These are phyloP conservation scores for Coprinellus micaceus DNA, from an alignment of 768 basidiomycete species.

Conservation along the genomic window DNA sequence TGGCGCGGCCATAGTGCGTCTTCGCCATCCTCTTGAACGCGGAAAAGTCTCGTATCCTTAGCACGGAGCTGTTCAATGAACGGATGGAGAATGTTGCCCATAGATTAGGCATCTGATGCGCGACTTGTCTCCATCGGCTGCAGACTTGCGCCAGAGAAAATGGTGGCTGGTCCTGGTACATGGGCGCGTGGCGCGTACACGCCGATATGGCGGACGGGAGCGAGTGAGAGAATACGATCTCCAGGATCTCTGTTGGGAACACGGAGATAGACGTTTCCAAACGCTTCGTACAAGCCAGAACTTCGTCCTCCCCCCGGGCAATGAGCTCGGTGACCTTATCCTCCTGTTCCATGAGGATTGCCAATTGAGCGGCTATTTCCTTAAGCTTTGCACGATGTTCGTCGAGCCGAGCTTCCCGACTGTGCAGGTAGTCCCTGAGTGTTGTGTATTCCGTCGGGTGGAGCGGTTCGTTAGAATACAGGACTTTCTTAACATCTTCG, in stretches of 20 bases:
- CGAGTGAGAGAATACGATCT: constrained; percentile 1
- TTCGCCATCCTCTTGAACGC: constrained; percentile 2
- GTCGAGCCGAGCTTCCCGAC: background rate
- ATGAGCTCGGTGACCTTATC: background rate
- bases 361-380: background rate
- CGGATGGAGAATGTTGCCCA: constrained; percentile 6
- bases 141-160: background rate
- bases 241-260: constrained; percentile 5
- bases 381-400: background rate
- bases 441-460: too few relatives aligned
- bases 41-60: background rate
- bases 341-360: background rate
- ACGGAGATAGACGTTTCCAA: background rate
- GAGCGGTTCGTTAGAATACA: too few relatives aligned
- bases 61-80: background rate
- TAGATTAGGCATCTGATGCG: background rate
- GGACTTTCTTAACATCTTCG: too few relatives aligned
- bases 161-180: background rate
- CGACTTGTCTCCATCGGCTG: constrained; percentile 5
- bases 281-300: constrained; percentile 1
- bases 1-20: background rate
- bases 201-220: background rate
- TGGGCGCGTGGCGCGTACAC: background rate
- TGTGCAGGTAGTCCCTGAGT: too few relatives aligned
- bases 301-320: background rate